These are phyloP conservation scores for Hygrocybe coccinea DNA, from an alignment of 768 basidiomycete genomes.

Conservation along the genomic window DNA sequence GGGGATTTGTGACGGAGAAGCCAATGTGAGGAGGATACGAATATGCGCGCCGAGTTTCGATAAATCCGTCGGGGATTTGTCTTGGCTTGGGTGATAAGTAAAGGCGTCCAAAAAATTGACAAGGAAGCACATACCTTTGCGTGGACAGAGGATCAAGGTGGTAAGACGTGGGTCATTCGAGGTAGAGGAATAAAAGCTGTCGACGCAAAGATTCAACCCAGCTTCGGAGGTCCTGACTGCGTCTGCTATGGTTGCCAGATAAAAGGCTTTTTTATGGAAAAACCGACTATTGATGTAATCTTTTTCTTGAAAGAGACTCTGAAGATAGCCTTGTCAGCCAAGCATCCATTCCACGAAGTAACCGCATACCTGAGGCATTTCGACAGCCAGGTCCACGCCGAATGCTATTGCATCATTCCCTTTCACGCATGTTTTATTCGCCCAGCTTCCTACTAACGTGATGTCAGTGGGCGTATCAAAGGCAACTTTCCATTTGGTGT, in stretches of 20 bases:
- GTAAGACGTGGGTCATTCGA: slow-evolving; percentile 61
- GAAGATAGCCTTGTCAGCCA: slow-evolving; percentile 12
- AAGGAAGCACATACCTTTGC: slow-evolving; percentile 39
- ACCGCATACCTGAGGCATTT: slow-evolving; percentile 78
- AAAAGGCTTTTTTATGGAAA: slow-evolving; percentile 90
- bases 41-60: slow-evolving; percentile 67
- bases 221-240: slow-evolving; percentile 45
- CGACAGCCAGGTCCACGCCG: slow-evolving; percentile 73
- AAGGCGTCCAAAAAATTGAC: slow-evolving; percentile 11
- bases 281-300: slow-evolving; percentile 86
- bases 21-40: slow-evolving; percentile 66
- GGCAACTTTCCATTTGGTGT: slow-evolving; percentile 84
- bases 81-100: slow-evolving; percentile 34
- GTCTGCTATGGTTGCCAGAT: slow-evolving; percentile 73
- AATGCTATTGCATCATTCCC: slow-evolving; percentile 60
- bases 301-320: slow-evolving; percentile 91
- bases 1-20: slow-evolving; percentile 57
- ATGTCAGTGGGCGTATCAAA: slow-evolving; percentile 77
- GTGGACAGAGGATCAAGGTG: slow-evolving; percentile 55
- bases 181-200: slow-evolving; percentile 56
- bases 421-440: slow-evolving; percentile 69
- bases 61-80: slow-evolving; percentile 51
- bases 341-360: not conserved
- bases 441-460: slow-evolving; percentile 81
- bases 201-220: slow-evolving; percentile 41